Conservation (phyloP, 2,329 filamentous ascomycete genomes). For the Chrysoporthe cubensis region DNA sequence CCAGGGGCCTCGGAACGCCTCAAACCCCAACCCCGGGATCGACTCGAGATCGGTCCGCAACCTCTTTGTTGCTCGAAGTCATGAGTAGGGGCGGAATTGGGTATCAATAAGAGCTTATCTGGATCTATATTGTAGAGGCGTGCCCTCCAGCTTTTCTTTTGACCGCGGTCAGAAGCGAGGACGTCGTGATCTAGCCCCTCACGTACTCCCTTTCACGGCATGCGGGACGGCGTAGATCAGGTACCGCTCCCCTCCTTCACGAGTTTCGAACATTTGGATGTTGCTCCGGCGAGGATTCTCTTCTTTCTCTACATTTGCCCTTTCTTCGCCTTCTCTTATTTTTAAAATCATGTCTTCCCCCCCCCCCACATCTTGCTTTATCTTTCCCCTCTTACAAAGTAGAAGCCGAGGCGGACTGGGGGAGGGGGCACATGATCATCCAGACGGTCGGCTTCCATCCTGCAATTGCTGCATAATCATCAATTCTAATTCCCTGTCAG, state of each 20-base stretch:
- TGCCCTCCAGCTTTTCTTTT: background rate
- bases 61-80: no score
- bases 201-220: background rate
- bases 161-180: background rate
- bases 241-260: background rate
- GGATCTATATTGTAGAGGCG: background rate
- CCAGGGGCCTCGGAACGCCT: no score
- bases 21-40: no score
- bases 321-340: no score
- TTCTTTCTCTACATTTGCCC: background rate
- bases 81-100: background rate
- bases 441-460: constrained; percentile 30
- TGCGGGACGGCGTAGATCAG: background rate
- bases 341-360: no score
- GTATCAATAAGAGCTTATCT: background rate
- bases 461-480: constrained; percentile 50
- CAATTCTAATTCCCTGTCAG: constrained; percentile 54
- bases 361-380: no score
- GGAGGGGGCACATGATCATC: background rate
- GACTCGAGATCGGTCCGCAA: background rate
- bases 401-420: background rate
- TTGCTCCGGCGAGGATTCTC: background rate
- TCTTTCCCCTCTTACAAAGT: background rate
- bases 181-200: background rate
- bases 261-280: background rate